Conservation (phyloP, 306 rosid species). For the Sicyos baderoa region DNA sequence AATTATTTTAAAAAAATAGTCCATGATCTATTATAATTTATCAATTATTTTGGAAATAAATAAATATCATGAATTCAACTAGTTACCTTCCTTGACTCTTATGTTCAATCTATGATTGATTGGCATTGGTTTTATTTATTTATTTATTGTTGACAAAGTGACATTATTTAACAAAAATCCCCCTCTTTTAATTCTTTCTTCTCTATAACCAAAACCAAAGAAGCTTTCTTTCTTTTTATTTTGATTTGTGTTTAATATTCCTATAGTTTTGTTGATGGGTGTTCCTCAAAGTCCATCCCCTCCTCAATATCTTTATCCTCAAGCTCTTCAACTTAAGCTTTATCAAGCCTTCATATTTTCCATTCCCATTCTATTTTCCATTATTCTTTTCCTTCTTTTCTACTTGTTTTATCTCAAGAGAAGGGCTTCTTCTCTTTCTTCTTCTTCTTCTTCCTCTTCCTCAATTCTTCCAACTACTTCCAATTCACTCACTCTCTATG, state of each 20-base stretch:
- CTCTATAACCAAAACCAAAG: not conserved
- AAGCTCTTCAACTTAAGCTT: constrained; percentile 69
- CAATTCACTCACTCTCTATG: constrained; percentile 27
- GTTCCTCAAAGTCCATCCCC: constrained; percentile 43
- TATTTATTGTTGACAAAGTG: no score
- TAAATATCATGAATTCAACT: no score
- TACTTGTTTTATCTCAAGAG: constrained; percentile 53
- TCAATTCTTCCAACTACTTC: constrained; percentile 33
- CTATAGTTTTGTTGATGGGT: constrained; percentile 30
- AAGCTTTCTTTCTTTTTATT: not conserved
- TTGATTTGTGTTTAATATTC: not conserved
- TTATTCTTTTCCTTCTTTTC: constrained; percentile 40
- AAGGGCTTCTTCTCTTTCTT: constrained; percentile 45
- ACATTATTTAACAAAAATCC: no score
- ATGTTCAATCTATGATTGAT: no score
- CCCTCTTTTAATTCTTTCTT: no score
- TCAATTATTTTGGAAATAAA: no score
- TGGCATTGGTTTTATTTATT: no score
- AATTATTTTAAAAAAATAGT: no score
- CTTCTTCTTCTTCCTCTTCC: constrained; percentile 25
- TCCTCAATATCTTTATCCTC: constrained; percentile 60
- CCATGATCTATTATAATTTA: no score
- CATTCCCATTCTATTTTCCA: constrained; percentile 74
- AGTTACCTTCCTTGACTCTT: no score
- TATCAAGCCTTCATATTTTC: constrained; percentile 93